phyloP scores from a whole-genome alignment of 352 stramenopile genomes.

The Globisporangium parvum region DNA sequence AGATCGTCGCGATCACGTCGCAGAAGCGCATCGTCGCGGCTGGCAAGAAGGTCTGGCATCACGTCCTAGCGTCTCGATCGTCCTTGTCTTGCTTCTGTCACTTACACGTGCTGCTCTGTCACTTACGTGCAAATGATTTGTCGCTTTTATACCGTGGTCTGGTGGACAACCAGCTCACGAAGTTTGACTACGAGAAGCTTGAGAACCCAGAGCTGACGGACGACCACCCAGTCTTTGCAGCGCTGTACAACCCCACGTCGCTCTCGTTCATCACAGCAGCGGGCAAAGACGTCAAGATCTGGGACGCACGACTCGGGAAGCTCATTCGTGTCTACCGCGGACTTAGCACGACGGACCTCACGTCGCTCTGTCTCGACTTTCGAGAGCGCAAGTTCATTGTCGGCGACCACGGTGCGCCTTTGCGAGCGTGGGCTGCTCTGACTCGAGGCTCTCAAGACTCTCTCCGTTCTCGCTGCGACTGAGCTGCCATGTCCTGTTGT shows the following conservation, averaged over 20 bases:
- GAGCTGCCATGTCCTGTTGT: background rate
- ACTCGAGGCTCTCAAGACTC: too few relatives aligned
- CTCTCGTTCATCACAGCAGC: slow-evolving; percentile 84
- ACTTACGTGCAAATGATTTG: too few relatives aligned
- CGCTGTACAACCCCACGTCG: slow-evolving; percentile 82
- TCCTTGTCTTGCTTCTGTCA: background rate
- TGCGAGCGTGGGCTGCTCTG: background rate
- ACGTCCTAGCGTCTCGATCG: background rate
- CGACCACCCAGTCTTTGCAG: slow-evolving; percentile 71
- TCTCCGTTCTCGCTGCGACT: background rate
- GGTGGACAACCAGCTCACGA: slow-evolving; percentile 30
- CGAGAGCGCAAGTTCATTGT: slow-evolving; percentile 85
- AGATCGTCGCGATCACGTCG: slow-evolving; percentile 59
- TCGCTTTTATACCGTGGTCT: background rate
- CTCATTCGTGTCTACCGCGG: slow-evolving; percentile 73
- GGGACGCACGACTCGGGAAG: slow-evolving; percentile 78
- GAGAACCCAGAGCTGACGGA: slow-evolving; percentile 83
- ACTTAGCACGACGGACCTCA: slow-evolving; percentile 68
- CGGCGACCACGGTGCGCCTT: slow-evolving; percentile 53
- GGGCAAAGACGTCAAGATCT: slow-evolving; percentile 80
- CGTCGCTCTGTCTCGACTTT: slow-evolving; percentile 72
- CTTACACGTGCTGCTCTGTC: background rate
- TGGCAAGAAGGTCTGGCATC: slow-evolving; percentile 53
- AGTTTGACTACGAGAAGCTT: slow-evolving; percentile 88
- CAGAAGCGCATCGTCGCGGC: slow-evolving; percentile 74